Conservation (phyloP, 2,329 filamentous ascomycete genomes). For the Fusarium nodosum region DNA sequence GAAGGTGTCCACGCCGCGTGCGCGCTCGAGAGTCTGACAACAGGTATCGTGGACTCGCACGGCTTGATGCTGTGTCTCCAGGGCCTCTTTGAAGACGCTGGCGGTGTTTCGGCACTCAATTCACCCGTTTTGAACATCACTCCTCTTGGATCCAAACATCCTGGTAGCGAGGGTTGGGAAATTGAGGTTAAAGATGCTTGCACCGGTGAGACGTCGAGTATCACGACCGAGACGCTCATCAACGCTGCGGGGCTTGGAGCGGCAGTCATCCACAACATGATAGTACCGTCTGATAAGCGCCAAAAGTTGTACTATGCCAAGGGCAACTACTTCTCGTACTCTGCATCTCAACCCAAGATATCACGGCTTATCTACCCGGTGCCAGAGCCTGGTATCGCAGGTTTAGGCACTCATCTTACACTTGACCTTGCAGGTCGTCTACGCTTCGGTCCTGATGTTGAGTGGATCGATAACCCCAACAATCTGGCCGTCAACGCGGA, state of each 20-base stretch:
- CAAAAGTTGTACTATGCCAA: slow-evolving; percentile 84
- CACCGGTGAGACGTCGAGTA: slow-evolving; percentile 64
- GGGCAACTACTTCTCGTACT: slow-evolving; percentile 94
- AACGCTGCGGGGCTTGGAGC: slow-evolving; percentile 90
- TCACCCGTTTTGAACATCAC: slow-evolving; percentile 74
- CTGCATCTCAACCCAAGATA: slow-evolving; percentile 72
- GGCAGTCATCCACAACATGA: slow-evolving; percentile 83
- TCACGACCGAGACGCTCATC: slow-evolving; percentile 82
- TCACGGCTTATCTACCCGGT: slow-evolving; percentile 88
- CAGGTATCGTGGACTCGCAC: slow-evolving; percentile 92
- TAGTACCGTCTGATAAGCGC: slow-evolving; percentile 71
- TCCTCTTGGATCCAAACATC: slow-evolving; percentile 58
- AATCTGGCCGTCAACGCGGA: slow-evolving; percentile 77
- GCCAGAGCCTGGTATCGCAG: slow-evolving; percentile 83
- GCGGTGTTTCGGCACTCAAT: slow-evolving; percentile 79
- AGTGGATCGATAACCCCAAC: slow-evolving; percentile 82
- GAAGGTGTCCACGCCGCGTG: slow-evolving; percentile 80
- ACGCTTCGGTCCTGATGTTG: slow-evolving; percentile 93
- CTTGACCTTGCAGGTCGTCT: slow-evolving; percentile 87
- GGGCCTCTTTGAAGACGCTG: slow-evolving; percentile 80
- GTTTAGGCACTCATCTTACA: slow-evolving; percentile 93
- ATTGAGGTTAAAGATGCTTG: slow-evolving; percentile 67
- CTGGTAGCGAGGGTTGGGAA: slow-evolving; percentile 75
- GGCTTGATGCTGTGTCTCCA: slow-evolving; percentile 84
- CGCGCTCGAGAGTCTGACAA: slow-evolving; percentile 81